Evolutionary conservation across 1,284 basidiomycete genomes (phyloP), one percentile per base, ranked within the genome.

Genomic region (Puccinia triticina): DNA sequence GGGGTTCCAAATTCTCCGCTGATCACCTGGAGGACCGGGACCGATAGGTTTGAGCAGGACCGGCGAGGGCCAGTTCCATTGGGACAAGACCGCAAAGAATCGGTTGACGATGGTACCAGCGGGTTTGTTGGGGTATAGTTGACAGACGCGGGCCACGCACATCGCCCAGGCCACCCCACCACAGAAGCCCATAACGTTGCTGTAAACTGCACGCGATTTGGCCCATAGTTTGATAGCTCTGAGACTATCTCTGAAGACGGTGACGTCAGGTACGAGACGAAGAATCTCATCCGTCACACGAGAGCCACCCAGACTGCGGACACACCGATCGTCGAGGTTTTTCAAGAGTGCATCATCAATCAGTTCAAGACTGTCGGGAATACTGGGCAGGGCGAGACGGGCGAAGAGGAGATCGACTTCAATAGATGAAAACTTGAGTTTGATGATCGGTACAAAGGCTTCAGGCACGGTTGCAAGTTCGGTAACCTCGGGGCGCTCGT

Each of bases 151-250:
- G 71, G 97, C 97, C 16, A 98, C 96, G 72, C 98, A 91, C 90
- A 99, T 94, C 10, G 96, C 95, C 97, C 97, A 99, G 29, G 96
- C 96, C 3, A 99, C 96, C 88, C 97, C 97, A 84, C 97, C 97
- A 64, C 96, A 90, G 88, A 98, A 99, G 37, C 96, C 97, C 86
- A 96, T 94, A 23, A 98, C 94, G 88, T 99, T 99, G 4, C 95
- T 96, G 88, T 98, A 98, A 84, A 99, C 97, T 34, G 96, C 97
- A 88, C 95, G 90, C 84, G 95, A 90, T 88, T 95, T 93, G 3
- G 97, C 97, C 97, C 97, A 99, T 34, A 99, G 89, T 88, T 98
- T 97, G 88, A 99, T 98, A 87, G 95, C 96, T 84, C 97, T 91
- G 83, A 99, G 88, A 14, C 96, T 92, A 86, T 96, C 94, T 84